Conservation (phyloP, 495 filamentous ascomycete genomes). For the Chaetomium fimeti region DNA sequence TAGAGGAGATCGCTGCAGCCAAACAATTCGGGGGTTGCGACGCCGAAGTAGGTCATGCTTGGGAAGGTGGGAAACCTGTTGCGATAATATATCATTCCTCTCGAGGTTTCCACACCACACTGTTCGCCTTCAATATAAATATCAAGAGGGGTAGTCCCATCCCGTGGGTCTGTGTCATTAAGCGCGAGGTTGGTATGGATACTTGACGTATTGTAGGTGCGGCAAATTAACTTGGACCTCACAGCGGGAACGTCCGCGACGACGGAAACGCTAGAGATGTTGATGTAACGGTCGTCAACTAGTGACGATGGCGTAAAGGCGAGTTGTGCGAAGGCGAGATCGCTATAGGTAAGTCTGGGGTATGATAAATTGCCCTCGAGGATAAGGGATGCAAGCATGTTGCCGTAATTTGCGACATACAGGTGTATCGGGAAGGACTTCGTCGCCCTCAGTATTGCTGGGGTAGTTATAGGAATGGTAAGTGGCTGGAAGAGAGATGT, state of each 20-base stretch:
- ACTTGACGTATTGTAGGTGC: slow-evolving; percentile 11
- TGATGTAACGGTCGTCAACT: background rate
- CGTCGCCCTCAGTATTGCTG: background rate
- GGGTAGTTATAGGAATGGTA: background rate
- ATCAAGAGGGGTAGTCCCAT: background rate
- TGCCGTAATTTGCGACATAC: background rate
- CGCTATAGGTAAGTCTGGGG: slow-evolving; percentile 17
- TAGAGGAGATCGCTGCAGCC: slow-evolving; percentile 21
- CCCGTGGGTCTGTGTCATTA: background rate
- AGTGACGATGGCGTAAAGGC: background rate
- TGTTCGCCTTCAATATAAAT: slow-evolving; percentile 11
- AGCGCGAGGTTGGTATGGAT: slow-evolving; percentile 22
- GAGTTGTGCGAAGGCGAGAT: slow-evolving; percentile 21
- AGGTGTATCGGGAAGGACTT: background rate
- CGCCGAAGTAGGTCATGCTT: slow-evolving; percentile 16
- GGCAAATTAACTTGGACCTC: slow-evolving; percentile 12
- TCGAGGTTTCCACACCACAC: background rate
- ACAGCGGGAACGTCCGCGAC: slow-evolving; percentile 19
- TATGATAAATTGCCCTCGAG: slow-evolving; percentile 19
- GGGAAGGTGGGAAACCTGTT: background rate
- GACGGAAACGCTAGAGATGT: slow-evolving; percentile 5
- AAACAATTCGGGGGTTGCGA: background rate
- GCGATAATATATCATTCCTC: background rate
- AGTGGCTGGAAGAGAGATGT: slow-evolving; percentile 19
- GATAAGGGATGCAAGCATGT: slow-evolving; percentile 12